A percentile compares a stretch with the other conserved stretches of the same genome.
These are phyloP conservation scores for Petunia axillaris DNA, from an alignment of 257 asterid genomes.

Conservation along the genomic window DNA sequence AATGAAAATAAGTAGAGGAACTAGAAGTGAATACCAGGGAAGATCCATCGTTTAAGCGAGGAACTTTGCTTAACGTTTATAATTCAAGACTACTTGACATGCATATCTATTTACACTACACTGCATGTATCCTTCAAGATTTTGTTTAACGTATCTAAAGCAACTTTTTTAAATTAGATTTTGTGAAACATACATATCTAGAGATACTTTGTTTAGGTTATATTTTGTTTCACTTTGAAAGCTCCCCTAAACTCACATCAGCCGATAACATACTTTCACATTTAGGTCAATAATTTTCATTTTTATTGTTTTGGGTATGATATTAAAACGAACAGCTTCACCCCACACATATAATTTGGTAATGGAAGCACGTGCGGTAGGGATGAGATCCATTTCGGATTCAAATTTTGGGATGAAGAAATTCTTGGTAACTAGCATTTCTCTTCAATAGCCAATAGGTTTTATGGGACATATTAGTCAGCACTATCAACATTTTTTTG, in stretches of 20 bases:
- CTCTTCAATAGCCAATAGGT: no score
- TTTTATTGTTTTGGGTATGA: no score
- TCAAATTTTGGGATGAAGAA: no score
- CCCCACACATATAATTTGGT: no score
- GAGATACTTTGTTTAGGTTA: not conserved
- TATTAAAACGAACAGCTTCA: no score
- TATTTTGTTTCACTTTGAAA: not conserved
- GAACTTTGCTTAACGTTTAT: not conserved
- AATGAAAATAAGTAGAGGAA: conserved; percentile 9
- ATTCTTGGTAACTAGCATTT: no score
- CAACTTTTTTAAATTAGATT: not conserved
- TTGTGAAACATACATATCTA: not conserved
- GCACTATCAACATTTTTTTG: no score
- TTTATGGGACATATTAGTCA: no score
- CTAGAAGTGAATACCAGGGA: not conserved
- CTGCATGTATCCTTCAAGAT: not conserved
- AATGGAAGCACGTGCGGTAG: no score
- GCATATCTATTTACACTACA: not conserved
- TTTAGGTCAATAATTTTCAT: no score
- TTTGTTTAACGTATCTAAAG: not conserved
- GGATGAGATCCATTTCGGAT: no score
- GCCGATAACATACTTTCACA: not conserved
- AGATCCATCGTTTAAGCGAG: not conserved
- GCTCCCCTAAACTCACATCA: not conserved
- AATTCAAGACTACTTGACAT: no score